phyloP scores from a whole-genome alignment of 192 early-diverging fungal species.

The Coemansia biformis region DNA sequence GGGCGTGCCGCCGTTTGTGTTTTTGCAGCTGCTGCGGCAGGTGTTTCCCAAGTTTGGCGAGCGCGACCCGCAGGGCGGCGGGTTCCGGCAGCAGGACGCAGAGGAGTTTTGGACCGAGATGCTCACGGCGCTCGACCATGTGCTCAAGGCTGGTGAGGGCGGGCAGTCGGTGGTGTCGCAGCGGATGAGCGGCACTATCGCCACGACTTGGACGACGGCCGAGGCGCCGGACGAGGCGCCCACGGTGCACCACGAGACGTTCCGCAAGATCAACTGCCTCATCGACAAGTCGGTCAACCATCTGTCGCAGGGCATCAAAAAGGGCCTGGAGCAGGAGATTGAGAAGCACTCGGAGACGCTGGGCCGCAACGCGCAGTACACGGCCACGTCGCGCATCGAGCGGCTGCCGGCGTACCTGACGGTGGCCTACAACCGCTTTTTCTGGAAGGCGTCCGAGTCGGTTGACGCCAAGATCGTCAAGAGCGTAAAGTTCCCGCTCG shows the following conservation, averaged over 20 bases:
- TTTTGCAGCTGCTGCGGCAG: constrained; percentile 71
- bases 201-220: constrained; percentile 46
- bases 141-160: constrained; percentile 2
- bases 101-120: constrained; percentile 96
- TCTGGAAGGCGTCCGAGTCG: constrained; percentile 80
- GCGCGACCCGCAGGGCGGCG: constrained; percentile 58
- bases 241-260: constrained; percentile 58
- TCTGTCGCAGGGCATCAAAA: constrained; percentile 30
- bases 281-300: constrained; percentile 54
- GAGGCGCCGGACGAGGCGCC: constrained; percentile 74
- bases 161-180: constrained; percentile 54
- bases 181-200: constrained; percentile 73
- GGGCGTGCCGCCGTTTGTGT: constrained; percentile 70
- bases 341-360: constrained; percentile 86
- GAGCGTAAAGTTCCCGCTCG: constrained; percentile 90
- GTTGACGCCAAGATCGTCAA: constrained; percentile 91
- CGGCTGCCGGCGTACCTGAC: constrained; percentile 87
- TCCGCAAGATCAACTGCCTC: constrained; percentile 72
- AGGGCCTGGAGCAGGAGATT: constrained; percentile 73
- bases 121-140: constrained; percentile 56
- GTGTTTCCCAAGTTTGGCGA: constrained; percentile 87
- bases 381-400: constrained; percentile 65
- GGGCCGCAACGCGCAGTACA: constrained; percentile 74
- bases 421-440: constrained; percentile 89
- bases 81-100: constrained; percentile 92